Evolutionary conservation across 2,329 filamentous ascomycete genomes (phyloP).

Genomic region (Neodidymelliopsis sp.): DNA sequence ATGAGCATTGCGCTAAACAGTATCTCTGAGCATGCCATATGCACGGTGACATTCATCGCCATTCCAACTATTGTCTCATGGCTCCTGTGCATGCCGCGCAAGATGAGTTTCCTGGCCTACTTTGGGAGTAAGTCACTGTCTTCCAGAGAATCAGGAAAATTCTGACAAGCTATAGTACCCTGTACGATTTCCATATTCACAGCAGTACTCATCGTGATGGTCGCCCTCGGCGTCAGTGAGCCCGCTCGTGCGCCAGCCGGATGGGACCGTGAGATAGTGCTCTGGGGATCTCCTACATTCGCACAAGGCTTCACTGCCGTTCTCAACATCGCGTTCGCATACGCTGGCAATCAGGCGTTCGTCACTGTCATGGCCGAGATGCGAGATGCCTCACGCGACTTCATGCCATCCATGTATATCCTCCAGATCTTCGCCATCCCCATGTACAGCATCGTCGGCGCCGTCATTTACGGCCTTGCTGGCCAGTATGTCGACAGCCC

Average conservation of each 20-base stretch:
- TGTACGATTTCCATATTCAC: conserved; percentile 61
- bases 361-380: conserved; percentile 71
- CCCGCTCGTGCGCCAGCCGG: conserved; percentile 37
- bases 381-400: conserved; percentile 61
- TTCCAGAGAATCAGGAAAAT: no score
- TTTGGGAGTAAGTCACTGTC: conserved; percentile 10
- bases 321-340: conserved; percentile 70
- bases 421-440: conserved; percentile 61
- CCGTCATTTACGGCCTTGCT: conserved; percentile 70
- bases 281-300: conserved; percentile 17
- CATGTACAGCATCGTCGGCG: conserved; percentile 66
- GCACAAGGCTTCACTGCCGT: conserved; percentile 17
- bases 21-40: conserved; percentile 66
- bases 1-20: conserved; percentile 66
- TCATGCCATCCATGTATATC: conserved; percentile 54
- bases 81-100: conserved; percentile 47
- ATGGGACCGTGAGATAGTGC: conserved; percentile 3
- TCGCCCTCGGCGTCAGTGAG: conserved; percentile 63
- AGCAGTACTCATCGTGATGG: conserved; percentile 71
- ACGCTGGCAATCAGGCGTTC: conserved; percentile 60
- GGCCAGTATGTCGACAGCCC: conserved; percentile 67
- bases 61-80: conserved; percentile 65
- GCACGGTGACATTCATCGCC: conserved; percentile 67
- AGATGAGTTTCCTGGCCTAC: conserved; percentile 19
- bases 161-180: not conserved